phyloP scores from a whole-genome alignment of 345 rosid species.

The Dipteronia dyeriana region DNA sequence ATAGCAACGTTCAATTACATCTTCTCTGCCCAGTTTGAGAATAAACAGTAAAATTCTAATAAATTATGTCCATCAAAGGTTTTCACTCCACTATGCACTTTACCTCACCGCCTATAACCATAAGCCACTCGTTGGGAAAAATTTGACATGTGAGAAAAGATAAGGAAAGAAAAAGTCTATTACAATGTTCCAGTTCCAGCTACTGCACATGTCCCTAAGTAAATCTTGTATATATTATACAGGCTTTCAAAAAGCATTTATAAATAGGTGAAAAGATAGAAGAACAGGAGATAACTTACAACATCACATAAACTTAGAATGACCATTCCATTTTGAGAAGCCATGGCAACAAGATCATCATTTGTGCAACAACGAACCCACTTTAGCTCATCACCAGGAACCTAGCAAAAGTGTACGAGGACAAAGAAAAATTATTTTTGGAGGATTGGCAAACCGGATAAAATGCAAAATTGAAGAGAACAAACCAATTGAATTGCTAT shows the following conservation, averaged over 20 bases:
- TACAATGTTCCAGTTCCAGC: background rate
- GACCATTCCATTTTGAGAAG: constrained; percentile 94
- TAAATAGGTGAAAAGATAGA: background rate
- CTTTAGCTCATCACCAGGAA: constrained; percentile 89
- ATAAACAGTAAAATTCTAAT: background rate
- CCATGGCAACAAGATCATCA: constrained; percentile 94
- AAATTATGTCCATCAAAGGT: background rate
- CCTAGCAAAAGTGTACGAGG: constrained; percentile 44
- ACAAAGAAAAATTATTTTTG: constrained; percentile 3
- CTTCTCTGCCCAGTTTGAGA: background rate
- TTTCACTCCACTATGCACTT: background rate
- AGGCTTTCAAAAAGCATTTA: background rate
- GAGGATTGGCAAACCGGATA: background rate
- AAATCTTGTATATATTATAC: background rate
- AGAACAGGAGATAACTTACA: constrained; percentile 44
- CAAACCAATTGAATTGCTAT: constrained; percentile 95
- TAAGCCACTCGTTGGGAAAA: background rate
- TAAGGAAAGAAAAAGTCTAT: background rate
- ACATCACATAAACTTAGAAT: constrained; percentile 74
- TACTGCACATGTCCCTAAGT: background rate
- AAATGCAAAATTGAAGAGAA: constrained; percentile 19
- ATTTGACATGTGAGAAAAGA: background rate
- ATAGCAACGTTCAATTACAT: background rate
- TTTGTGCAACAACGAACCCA: constrained; percentile 91
- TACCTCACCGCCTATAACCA: background rate